Conservation (phyloP, 1,284 basidiomycete species). For the Phylloporus gajari region DNA sequence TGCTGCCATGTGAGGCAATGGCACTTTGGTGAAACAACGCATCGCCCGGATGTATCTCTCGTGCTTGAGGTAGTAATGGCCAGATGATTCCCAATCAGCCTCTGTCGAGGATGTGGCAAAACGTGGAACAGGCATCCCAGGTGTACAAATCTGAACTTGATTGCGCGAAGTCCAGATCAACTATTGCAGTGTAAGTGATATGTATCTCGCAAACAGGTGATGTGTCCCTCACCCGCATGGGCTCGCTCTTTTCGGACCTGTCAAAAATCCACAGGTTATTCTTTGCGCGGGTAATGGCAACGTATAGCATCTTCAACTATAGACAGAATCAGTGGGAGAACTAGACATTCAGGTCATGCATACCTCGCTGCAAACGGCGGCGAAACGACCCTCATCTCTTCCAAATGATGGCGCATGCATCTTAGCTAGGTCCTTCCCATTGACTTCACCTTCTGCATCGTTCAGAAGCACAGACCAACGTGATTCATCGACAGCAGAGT, state of each 20-base stretch:
- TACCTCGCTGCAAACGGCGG: conserved; percentile 70
- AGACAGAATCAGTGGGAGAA: conserved; percentile 1
- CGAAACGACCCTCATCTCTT: conserved; percentile 59
- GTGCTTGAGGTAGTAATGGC: conserved; percentile 62
- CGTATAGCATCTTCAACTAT: conserved; percentile 43
- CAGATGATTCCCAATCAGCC: conserved; percentile 67
- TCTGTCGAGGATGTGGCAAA: conserved; percentile 59
- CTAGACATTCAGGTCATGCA: conserved; percentile 4
- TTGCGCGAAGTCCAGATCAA: too few relatives aligned
- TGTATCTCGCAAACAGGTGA: too few relatives aligned
- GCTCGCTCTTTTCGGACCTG: too few relatives aligned
- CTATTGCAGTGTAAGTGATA: too few relatives aligned
- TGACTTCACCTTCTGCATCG: conserved; percentile 40
- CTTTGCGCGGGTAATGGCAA: too few relatives aligned
- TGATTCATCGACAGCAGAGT: conserved; percentile 60
- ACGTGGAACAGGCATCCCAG: not conserved
- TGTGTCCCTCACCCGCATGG: too few relatives aligned
- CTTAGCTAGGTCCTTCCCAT: conserved; percentile 23
- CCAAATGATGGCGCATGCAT: conserved; percentile 58
- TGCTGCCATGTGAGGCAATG: conserved; percentile 52
- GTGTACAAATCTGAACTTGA: too few relatives aligned
- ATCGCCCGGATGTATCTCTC: conserved; percentile 69
- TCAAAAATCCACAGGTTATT: too few relatives aligned
- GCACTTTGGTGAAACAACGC: conserved; percentile 69
- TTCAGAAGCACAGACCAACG: conserved; percentile 68